These are phyloP conservation scores for Saxispiralis lemnorum DNA, from an alignment of 495 filamentous ascomycete species.

Conservation along the genomic window DNA sequence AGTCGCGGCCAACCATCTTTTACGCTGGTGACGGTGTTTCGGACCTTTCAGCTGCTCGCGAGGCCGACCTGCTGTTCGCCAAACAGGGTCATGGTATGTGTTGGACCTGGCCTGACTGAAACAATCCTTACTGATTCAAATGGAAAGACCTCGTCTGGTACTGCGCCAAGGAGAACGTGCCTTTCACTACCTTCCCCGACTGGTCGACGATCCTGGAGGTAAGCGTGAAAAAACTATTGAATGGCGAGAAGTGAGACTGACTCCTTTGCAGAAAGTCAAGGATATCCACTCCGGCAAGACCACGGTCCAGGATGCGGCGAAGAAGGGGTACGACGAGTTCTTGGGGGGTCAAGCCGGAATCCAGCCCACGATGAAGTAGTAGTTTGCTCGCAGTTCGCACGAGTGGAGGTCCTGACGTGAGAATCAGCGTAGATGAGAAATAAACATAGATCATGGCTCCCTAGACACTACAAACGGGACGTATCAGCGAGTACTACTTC, in stretches of 20 bases:
- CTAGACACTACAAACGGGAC: no score
- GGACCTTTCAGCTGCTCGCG: slow-evolving; percentile 51
- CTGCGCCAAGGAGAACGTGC: slow-evolving; percentile 58
- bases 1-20: slow-evolving; percentile 48
- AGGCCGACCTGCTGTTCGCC: slow-evolving; percentile 64
- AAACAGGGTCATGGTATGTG: slow-evolving; percentile 69
- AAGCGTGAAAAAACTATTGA: no score
- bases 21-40: slow-evolving; percentile 70
- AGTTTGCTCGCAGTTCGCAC: no score
- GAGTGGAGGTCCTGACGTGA: no score
- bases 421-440: no score
- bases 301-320: slow-evolving; percentile 23
- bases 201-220: slow-evolving; percentile 59
- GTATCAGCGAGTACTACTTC: no score
- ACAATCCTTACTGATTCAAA: not conserved
- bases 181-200: slow-evolving; percentile 65
- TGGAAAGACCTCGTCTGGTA: slow-evolving; percentile 58
- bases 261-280: slow-evolving; percentile 53
- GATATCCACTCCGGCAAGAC: slow-evolving; percentile 40
- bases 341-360: slow-evolving; percentile 21
- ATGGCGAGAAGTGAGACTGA: no score
- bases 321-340: slow-evolving; percentile 22
- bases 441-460: no score
- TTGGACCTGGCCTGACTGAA: not conserved
- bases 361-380: not conserved